Evolutionary conservation across 148 eudicot species (phyloP), one percentile per base, ranked within the genome.

Genomic region (Persicaria maculosa): DNA sequence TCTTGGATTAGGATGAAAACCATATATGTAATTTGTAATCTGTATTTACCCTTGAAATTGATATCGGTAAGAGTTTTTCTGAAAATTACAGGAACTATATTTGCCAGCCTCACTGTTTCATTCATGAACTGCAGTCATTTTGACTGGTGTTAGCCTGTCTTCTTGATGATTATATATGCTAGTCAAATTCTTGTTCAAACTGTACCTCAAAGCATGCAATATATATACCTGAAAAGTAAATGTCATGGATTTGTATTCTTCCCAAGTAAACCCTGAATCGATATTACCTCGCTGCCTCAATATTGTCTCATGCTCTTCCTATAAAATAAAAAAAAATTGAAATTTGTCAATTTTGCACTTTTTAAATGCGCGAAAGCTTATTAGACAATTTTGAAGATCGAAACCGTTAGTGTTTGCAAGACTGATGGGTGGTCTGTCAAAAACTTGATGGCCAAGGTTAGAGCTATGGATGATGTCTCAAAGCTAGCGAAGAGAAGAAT

Each of bases 281-380:
- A 65, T 57, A 76, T 90, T 77, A 76, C 81, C 91, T 73, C 96
- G 86, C 52, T 52, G 81, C 52, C 78, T 87, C 16, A 92, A 52
- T 44, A 92, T 95, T 19, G 81, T 84, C 25, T 92, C 96, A 58
- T 95, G 97, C 55, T 95, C 98, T 86, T 92, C 93, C 98, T 95
- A 89, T 20, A 46, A 47, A 74, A 22, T 0, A 22, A 22, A 45
- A 19, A 22, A 22, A 45, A 19, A 36, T 17, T 7, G 1, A 64
- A 9, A 5, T 31, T 14, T 59, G 69, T 78, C 54, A 69, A 50
- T 70, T 20, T 8, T 67, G 6, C 6, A 67, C 10, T 25, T 4
- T 70, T 22, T 22, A 9, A 46, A 11, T 14, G 8, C 72, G 12
- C 6, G 48, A 44, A 64, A 14, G n/a, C 9, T 15, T 20, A 45